Base-by-base conservation (phyloP, 495 filamentous ascomycete genomes). In the Xylaria curta region DNA sequence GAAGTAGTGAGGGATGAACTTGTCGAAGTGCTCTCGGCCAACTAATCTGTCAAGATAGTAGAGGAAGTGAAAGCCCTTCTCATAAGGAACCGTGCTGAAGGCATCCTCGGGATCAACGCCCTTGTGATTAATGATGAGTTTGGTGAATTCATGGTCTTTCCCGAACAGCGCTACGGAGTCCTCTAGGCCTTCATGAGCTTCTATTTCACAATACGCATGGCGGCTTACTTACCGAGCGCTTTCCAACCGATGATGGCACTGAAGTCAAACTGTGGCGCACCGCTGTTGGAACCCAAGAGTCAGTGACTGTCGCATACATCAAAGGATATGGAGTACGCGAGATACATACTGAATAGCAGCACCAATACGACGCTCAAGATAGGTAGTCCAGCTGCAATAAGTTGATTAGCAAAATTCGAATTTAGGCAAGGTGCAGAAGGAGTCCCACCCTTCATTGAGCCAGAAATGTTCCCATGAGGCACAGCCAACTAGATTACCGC, bases 1-100 rank as follows among this genome's bases (percentile, higher is more conserved):
- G 79, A 98, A 98, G 81, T 98, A 98, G 79, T 97, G 89, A 46
- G 95, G 94, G 74, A 99, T 97, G 82, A 97, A 99, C 72, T 88
- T 90, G 85, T 98, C 91, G 82, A 94, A 99, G 76, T 93, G 91
- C 51, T 90, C 85, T 74, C 92, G 91, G n/a, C 94, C 94, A 2
- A 99, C 84, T 12, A 96, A 85, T 38, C 89, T 90, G 73, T 99
- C 96, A 10, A 99, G 87, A 73, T 93, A 87, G 79, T 91, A 97
- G 65, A 99, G 79, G 62, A 86, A 85, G 71, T 86, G 82, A 73
- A 86, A 85, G 54, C 82, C 86, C 79, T 91, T 91, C 76, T 91
- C 92, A 67, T 93, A 93, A 0, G 96, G 96, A 36, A 98, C 85
- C 38, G 88, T 91, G 62, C 92, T 95, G 82, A 97, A 99, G 8